These are phyloP conservation scores for Rhamnella rubrinervis DNA, from an alignment of 331 rosid species.

Conservation along the genomic window DNA sequence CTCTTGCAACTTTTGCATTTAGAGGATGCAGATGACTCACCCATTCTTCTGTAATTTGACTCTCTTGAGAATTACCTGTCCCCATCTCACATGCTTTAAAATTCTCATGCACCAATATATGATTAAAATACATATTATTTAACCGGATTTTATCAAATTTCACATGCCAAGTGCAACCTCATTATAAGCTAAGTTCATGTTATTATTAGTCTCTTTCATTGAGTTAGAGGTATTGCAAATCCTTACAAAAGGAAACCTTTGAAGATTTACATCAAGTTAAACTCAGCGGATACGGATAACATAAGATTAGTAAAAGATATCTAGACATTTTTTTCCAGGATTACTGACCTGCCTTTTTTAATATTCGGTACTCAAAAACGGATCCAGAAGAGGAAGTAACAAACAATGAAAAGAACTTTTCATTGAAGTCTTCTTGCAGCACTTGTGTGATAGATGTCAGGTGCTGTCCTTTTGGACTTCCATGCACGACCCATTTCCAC, in stretches of 20 bases:
- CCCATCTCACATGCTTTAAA: background rate
- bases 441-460: conserved; percentile 65
- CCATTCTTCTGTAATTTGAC: conserved; percentile 58
- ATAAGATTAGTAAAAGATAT: background rate
- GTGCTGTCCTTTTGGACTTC: conserved; percentile 67
- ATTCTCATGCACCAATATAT: background rate
- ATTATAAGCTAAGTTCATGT: too few species aligned
- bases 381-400: conserved; percentile 68
- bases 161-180: too few species aligned
- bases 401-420: conserved; percentile 57
- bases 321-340: background rate
- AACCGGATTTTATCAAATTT: too few species aligned
- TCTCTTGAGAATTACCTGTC: conserved; percentile 51
- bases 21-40: conserved; percentile 67
- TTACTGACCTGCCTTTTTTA: conserved; percentile 49
- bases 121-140: background rate
- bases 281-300: background rate
- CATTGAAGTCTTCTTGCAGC: conserved; percentile 54
- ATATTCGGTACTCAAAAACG: conserved; percentile 64
- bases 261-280: too few species aligned
- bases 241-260: too few species aligned
- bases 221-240: too few species aligned
- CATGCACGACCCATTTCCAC: conserved; percentile 92
- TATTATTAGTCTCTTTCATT: too few species aligned
- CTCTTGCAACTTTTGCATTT: conserved; percentile 81